phyloP scores from a whole-genome alignment of 208 protist genomes.

The Angomonas deanei region DNA sequence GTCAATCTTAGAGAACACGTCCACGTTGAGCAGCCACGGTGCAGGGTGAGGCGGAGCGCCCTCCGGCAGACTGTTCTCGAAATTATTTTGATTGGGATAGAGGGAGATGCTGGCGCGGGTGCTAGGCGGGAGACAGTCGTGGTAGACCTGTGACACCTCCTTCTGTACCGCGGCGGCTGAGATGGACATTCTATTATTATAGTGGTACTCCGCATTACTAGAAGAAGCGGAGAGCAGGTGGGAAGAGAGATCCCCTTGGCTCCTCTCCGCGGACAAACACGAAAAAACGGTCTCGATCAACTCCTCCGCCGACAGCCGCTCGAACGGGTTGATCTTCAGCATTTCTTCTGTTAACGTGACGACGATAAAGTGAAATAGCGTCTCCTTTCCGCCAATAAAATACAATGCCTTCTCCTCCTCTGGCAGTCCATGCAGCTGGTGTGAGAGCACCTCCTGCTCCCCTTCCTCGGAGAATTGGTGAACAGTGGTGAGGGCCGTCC shows the following conservation, averaged over 20 bases:
- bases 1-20: background rate
- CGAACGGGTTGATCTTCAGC: constrained; percentile 41
- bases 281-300: constrained; percentile 55
- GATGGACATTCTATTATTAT: too few species aligned
- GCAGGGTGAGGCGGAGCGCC: background rate
- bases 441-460: constrained; percentile 23
- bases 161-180: background rate
- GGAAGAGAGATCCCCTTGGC: background rate
- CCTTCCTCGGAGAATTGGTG: constrained; percentile 33
- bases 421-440: constrained; percentile 27
- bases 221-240: background rate
- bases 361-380: constrained; percentile 52
- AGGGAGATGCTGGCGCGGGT: background rate
- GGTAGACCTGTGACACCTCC: background rate
- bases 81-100: too few species aligned
- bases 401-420: background rate
- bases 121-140: background rate
- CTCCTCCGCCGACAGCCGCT: constrained; percentile 46
- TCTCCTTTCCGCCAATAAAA: constrained; percentile 40
- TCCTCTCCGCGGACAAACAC: constrained; percentile 13
- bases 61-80: too few species aligned
- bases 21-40: background rate
- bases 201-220: too few species aligned
- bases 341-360: constrained; percentile 58
- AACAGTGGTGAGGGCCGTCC: constrained; percentile 23